Conservation (phyloP, 2,329 filamentous ascomycete species). For the Incumbomyces lentus region DNA sequence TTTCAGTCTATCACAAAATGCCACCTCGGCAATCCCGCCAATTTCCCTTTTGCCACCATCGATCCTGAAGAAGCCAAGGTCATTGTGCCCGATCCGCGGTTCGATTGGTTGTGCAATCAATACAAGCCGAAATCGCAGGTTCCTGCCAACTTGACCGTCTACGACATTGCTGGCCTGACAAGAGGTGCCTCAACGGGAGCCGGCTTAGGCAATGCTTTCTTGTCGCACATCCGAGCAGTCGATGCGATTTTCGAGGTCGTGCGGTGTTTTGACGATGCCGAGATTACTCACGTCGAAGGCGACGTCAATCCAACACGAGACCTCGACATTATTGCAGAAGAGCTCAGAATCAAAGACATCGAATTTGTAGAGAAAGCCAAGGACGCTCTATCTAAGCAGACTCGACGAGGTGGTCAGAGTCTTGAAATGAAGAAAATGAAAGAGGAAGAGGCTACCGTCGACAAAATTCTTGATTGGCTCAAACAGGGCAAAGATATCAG, state of each 20-base stretch:
- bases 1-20: slow-evolving; percentile 99
- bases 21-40: slow-evolving; percentile 93
- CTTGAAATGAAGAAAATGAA: slow-evolving; percentile 96
- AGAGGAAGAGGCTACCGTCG: slow-evolving; percentile 86
- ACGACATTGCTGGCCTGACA: slow-evolving; percentile 95
- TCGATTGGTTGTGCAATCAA: slow-evolving; percentile 89
- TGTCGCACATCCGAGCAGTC: slow-evolving; percentile 96
- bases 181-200: slow-evolving; percentile 93
- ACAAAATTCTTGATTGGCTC: slow-evolving; percentile 75
- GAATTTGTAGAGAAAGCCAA: slow-evolving; percentile 96
- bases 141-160: slow-evolving; percentile 95
- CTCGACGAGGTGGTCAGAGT: slow-evolving; percentile 82
- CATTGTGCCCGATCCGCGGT: slow-evolving; percentile 90
- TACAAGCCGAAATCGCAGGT: slow-evolving; percentile 97
- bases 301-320: slow-evolving; percentile 93
- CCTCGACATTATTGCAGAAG: slow-evolving; percentile 91
- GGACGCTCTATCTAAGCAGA: slow-evolving; percentile 88
- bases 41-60: slow-evolving; percentile 98
- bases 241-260: slow-evolving; percentile 98
- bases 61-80: slow-evolving; percentile 97
- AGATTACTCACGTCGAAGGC: slow-evolving; percentile 99
- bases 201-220: slow-evolving; percentile 92
- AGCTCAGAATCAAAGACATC: slow-evolving; percentile 94
- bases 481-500: slow-evolving; percentile 87
- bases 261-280: slow-evolving; percentile 94